Conservation (phyloP, 371 early-diverging fungal species). For the Coemansia sp. region DNA sequence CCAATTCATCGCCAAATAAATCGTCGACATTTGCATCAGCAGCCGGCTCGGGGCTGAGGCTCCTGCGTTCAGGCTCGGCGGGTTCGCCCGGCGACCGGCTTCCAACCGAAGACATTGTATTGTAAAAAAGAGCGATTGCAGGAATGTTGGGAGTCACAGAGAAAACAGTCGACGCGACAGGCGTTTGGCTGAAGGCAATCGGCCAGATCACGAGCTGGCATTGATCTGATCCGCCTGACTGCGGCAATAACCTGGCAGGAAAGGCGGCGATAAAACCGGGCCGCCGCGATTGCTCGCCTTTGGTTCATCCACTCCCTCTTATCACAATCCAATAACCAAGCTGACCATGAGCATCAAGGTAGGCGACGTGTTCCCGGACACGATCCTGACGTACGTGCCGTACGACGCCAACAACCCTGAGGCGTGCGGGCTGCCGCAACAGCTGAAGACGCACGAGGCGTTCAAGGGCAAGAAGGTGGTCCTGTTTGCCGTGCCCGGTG, state of each 20-base stretch:
- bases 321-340: background rate
- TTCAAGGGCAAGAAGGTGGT: constrained; percentile 75
- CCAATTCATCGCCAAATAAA: constrained; percentile 20
- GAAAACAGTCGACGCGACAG: no score
- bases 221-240: no score
- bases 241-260: no score
- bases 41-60: background rate
- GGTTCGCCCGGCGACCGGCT: constrained; percentile 3
- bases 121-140: background rate
- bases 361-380: constrained; percentile 54
- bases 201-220: no score
- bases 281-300: background rate
- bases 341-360: constrained; percentile 48
- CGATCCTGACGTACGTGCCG: constrained; percentile 54
- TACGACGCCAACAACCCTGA: constrained; percentile 53
- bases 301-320: background rate
- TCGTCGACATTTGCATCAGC: constrained; percentile 5
- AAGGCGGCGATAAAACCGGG: background rate
- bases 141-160: no score
- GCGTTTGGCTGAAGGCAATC: no score
- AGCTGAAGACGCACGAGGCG: constrained; percentile 51
- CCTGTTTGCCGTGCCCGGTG: constrained; percentile 78
- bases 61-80: background rate
- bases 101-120: constrained; percentile 8
- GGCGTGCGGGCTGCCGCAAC: constrained; percentile 59